Conservation (phyloP, 176 grass and related monocot species). For the Phragmites australis region DNA sequence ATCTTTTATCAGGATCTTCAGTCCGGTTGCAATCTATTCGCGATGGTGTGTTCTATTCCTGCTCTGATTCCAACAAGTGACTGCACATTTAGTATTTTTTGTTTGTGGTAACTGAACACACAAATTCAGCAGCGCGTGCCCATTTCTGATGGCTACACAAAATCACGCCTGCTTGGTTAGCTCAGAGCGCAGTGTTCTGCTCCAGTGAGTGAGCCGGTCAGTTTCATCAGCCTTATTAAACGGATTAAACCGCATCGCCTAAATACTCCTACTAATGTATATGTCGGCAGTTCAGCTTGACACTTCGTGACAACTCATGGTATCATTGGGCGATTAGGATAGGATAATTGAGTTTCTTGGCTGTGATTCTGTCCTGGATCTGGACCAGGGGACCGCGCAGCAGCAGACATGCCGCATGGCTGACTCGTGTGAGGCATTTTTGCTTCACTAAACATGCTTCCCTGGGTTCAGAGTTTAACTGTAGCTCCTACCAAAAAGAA, state of each 20-base stretch:
- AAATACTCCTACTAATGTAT: not conserved
- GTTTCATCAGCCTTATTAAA: not conserved
- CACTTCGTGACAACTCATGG: slow-evolving; percentile 35
- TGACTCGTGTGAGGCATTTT: not conserved
- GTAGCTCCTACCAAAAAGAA: too few relatives aligned
- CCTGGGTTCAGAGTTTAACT: not conserved
- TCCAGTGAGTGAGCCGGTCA: slow-evolving; percentile 26
- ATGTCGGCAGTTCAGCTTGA: slow-evolving; percentile 29
- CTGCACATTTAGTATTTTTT: not conserved
- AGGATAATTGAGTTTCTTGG: not conserved
- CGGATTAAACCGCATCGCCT: not conserved
- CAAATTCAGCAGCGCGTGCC: too few relatives aligned
- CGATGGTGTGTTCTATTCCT: not conserved
- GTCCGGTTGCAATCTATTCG: not conserved
- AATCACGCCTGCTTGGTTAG: not conserved
- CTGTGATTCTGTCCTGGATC: not conserved
- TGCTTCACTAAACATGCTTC: not conserved
- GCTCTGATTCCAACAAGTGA: not conserved
- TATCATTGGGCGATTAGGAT: not conserved
- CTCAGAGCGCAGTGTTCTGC: not conserved
- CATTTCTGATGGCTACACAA: too few relatives aligned
- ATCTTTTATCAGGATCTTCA: not conserved
- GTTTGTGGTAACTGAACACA: not conserved
- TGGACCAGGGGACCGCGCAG: not conserved
- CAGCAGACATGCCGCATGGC: not conserved